These are phyloP conservation scores for Carex scoparia DNA, from an alignment of 176 grass and related monocot genomes.

Conservation along the genomic window DNA sequence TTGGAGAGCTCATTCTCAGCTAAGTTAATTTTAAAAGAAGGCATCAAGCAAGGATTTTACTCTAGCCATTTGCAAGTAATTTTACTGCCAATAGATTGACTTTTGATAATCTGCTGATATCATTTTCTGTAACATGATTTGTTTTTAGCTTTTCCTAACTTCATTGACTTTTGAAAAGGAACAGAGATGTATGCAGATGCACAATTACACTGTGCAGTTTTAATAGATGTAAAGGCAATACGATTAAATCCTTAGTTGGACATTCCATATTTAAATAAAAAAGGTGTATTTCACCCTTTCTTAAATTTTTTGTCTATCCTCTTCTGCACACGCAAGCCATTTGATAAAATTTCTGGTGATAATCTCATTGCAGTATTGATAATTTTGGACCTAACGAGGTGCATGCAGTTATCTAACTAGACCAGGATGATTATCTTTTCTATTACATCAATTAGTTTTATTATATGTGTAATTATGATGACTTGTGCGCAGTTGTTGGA, in stretches of 20 bases:
- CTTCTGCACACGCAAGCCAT: neutral
- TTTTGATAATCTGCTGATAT: neutral
- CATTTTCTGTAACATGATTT: neutral
- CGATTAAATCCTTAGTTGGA: neutral
- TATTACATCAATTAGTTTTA: neutral
- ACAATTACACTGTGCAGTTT: neutral
- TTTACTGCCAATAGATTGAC: neutral
- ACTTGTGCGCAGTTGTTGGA: neutral
- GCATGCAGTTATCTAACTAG: neutral
- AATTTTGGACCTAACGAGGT: neutral
- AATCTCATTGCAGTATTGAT: neutral
- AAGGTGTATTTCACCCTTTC: neutral
- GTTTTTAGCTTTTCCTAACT: neutral
- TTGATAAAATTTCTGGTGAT: too few relatives aligned
- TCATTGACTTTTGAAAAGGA: neutral
- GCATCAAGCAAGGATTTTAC: neutral
- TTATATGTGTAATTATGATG: neutral
- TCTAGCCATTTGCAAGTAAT: neutral
- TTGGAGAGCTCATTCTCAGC: neutral
- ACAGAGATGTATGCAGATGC: constrained; percentile 9
- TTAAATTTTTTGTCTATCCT: neutral
- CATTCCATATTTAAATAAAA: neutral
- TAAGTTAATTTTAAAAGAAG: neutral
- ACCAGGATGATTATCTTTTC: neutral
- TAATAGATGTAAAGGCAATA: neutral